These are phyloP conservation scores for Cercophora scortea DNA, from an alignment of 495 filamentous ascomycete species.

Conservation along the genomic window DNA sequence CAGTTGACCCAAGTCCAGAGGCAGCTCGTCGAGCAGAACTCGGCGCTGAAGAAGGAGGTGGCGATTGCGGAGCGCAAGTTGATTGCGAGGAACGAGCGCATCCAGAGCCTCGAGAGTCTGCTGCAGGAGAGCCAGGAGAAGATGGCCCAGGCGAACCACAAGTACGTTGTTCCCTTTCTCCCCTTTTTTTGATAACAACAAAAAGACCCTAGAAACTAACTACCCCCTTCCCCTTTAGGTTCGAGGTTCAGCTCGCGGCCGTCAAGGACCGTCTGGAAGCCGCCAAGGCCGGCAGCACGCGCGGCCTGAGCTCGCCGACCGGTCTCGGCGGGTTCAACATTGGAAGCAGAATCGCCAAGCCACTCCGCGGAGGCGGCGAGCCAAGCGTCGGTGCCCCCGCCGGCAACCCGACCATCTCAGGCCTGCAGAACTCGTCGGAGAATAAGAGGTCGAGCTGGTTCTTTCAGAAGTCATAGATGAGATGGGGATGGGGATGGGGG, in stretches of 20 bases:
- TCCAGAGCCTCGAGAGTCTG: conserved; percentile 81
- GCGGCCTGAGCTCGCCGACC: conserved; percentile 60
- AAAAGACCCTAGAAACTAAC: conserved; percentile 1
- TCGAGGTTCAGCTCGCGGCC: conserved; percentile 91
- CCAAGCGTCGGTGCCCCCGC: conserved; percentile 56
- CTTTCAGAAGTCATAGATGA: conserved; percentile 40
- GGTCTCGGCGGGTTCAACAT: conserved; percentile 66
- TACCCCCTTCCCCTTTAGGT: conserved; percentile 43
- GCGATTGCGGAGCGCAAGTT: conserved; percentile 97
- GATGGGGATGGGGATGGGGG: not conserved
- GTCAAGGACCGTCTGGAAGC: conserved; percentile 97
- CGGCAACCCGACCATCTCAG: conserved; percentile 45
- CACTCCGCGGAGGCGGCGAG: conserved; percentile 82
- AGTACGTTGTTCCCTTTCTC: conserved; percentile 49
- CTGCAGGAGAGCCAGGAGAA: conserved; percentile 98
- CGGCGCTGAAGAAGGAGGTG: conserved; percentile 94
- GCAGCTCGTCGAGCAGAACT: conserved; percentile 96
- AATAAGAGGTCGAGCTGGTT: conserved; percentile 53
- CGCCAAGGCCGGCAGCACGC: conserved; percentile 81
- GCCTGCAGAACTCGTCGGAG: conserved; percentile 41
- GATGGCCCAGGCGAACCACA: conserved; percentile 87
- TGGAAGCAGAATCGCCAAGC: conserved; percentile 88
- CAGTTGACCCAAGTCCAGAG: conserved; percentile 95
- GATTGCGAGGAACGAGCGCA: conserved; percentile 92
- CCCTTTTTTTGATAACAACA: not conserved